Evolutionary conservation across 805 yeast species (phyloP), one percentile per base, ranked within the genome.

Genomic region (Candida vaughaniae): DNA sequence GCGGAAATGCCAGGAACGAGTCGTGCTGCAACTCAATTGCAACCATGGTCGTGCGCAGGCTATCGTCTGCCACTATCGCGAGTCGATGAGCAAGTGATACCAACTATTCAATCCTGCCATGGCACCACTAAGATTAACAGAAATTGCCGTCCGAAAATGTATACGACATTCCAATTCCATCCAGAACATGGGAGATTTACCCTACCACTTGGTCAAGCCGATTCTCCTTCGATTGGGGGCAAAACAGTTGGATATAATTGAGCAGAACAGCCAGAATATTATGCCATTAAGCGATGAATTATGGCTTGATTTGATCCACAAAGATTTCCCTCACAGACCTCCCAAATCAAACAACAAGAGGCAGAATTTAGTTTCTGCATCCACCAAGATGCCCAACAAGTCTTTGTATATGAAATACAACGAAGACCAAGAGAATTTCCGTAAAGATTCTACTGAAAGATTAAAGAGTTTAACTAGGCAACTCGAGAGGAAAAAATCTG

Each of bases 261-360:
- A 77, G 48, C 40, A 38, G 1, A 54, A 48, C 31, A 70, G 76
- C 29, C 73, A 75, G 4, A 73, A 62, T 16, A 46, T 77, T 1
- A 52, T 51, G 5, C 64, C 69, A 1, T 52, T 62, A 28, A 56
- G 73, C 3, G 79, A 75, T 42, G 58, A 55, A 5, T 44, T 76
- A 22, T 77, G 82, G 82, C 51, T 48, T 26, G 37, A 41, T n/a
- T 51, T 77, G 16, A 55, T 76, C 1, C 56, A 56, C 26, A 62
- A 69, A 38, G 81, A 75, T 47, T 77, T 77, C 43, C 64, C 73
- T 3, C 67, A 66, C 32, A 50, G 78, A 23, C 77, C 78, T 3
- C 22, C 32, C 3, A 36, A 25, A 17, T 27, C 38, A 27, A 19
- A 22, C 12, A 28, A 12, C 11, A 22, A 14, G 23, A 32, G 14